Base-by-base conservation (phyloP, 2,329 filamentous ascomycete genomes). In the Fusarium chlamydosporum region DNA sequence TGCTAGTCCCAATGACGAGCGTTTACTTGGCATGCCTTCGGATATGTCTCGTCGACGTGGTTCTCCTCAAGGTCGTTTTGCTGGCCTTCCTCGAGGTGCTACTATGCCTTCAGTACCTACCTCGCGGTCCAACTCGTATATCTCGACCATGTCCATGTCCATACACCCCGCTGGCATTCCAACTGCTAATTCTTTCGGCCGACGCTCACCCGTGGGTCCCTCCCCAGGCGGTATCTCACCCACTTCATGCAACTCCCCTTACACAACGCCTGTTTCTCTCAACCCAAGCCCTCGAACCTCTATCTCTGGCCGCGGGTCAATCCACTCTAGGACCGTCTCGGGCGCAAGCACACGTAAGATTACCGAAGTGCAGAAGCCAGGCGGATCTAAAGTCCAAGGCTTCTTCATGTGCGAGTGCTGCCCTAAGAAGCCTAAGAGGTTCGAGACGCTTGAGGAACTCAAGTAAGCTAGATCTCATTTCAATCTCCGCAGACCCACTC, bases 381-480 rank as follows among this genome's bases (percentile, higher is more conserved):
- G 76, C 12, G 78, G 77, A 5, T 77, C 83, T n/a, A 86, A 86
- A 72, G 78, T 87, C 27, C 84, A 68, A 97, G 67, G 67, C 23
- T 70, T 70, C 41, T 70, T 70, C 31, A 70, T 70, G 67, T 70
- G 67, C 67, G 67, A 70, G 51, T 70, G 67, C 34, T 70, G 67
- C 29, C 67, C 67, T 18, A 70, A 70, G 63, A 70, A 70, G 47
- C 67, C 67, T 6, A 70, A 70, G 63, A 63, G 67, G 42, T 70
- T 70, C 37, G 67, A 70, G 63, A 65, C 67, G 51, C 42, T 65
- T 15, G 67, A 70, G 38, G 67, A 68, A 71, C 83, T 98, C 57
- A 89, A 89, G 94, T 97, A 88, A 81, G 89, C 70, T 18, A 26
- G n/a, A 55, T 43, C 27, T 20, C 35, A 46, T 37, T 27, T 23